phyloP scores from a whole-genome alignment of 108 stramenopile species.

The Skeletonema grethae region DNA sequence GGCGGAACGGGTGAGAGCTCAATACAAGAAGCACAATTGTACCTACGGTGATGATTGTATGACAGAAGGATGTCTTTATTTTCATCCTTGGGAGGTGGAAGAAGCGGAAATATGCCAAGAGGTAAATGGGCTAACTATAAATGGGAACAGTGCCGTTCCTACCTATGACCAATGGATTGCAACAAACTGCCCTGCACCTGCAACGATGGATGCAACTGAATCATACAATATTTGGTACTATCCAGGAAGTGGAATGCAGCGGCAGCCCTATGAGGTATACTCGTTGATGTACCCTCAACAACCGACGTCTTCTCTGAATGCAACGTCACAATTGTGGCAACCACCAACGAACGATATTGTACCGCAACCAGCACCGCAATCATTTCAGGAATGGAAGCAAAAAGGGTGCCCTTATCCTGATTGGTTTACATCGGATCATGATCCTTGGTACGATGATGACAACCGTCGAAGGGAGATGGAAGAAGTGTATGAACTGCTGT shows the following conservation, averaged over 20 bases:
- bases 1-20: conserved; percentile 58
- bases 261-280: conserved; percentile 48
- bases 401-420: conserved; percentile 38
- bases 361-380: conserved; percentile 29
- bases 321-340: conserved; percentile 23
- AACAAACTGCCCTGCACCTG: conserved; percentile 42
- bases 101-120: conserved; percentile 18
- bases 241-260: conserved; percentile 53
- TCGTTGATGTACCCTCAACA: conserved; percentile 45
- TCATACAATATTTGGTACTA: conserved; percentile 42
- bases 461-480: conserved; percentile 43
- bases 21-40: conserved; percentile 70
- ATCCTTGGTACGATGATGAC: conserved; percentile 55
- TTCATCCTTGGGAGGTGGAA: conserved; percentile 67
- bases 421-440: conserved; percentile 46
- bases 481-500: conserved; percentile 54
- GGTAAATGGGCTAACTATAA: background rate
- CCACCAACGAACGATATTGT: conserved; percentile 15
- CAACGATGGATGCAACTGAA: conserved; percentile 37
- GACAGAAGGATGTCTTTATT: conserved; percentile 80
- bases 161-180: conserved; percentile 47
- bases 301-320: conserved; percentile 12
- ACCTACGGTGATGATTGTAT: conserved; percentile 75
- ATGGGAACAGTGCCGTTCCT: conserved; percentile 2
- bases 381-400: conserved; percentile 53